Conservation (phyloP, 2,329 filamentous ascomycete species). For the Cercospora brassicicola region DNA sequence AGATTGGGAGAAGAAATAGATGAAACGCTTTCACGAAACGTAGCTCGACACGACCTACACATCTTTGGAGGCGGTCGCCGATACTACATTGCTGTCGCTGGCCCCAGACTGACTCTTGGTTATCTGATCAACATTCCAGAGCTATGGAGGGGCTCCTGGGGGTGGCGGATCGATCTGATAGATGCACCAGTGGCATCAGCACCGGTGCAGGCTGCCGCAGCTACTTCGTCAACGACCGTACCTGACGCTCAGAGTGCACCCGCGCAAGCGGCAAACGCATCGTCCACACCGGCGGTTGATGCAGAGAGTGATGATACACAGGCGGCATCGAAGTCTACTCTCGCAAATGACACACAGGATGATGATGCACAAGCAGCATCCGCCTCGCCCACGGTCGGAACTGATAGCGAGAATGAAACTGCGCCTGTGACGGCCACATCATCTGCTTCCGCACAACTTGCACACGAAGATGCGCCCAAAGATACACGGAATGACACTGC, state of each 20-base stretch:
- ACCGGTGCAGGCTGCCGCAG: neutral
- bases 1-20: neutral
- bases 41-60: neutral
- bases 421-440: neutral
- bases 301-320: neutral
- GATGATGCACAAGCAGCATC: neutral
- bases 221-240: neutral
- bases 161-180: neutral
- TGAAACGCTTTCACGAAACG: neutral
- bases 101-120: too few relatives aligned
- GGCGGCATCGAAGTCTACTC: neutral
- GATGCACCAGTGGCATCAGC: neutral
- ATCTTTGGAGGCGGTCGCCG: neutral
- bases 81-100: neutral
- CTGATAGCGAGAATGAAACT: neutral
- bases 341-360: neutral
- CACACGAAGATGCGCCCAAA: neutral
- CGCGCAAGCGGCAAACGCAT: neutral
- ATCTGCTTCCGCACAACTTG: neutral
- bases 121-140: neutral
- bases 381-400: neutral
- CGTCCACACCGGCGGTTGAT: neutral
- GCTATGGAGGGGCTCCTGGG: neutral
- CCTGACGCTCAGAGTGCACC: neutral
- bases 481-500: neutral